phyloP scores from a whole-genome alignment of 805 yeast species.

The Saturnispora gosingensis region DNA sequence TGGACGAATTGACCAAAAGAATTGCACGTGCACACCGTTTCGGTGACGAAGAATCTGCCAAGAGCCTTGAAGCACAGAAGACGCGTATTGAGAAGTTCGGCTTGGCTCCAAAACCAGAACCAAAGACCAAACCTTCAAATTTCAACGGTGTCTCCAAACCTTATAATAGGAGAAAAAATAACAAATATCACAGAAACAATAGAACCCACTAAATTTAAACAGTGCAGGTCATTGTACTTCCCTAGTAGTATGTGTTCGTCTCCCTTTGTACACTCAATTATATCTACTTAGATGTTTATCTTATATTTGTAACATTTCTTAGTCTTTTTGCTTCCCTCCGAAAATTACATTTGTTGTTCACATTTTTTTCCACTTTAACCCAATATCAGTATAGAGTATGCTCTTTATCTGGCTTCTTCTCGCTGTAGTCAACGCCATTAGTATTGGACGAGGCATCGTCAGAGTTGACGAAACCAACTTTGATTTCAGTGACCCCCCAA shows the following conservation, averaged over 20 bases:
- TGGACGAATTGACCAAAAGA: conserved; percentile 58
- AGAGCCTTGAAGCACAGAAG: conserved; percentile 51
- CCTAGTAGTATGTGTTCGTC: background rate
- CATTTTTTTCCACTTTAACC: background rate
- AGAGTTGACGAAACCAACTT: conserved; percentile 14
- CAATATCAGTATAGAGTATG: background rate
- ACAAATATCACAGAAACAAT: conserved; percentile 2
- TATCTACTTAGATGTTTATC: background rate
- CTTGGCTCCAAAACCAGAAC: conserved; percentile 34
- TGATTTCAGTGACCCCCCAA: background rate
- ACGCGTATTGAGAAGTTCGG: conserved; percentile 80
- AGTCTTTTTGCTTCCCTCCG: background rate
- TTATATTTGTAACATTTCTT: background rate
- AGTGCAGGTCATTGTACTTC: background rate
- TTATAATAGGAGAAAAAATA: background rate
- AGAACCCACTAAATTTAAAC: background rate
- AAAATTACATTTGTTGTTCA: background rate
- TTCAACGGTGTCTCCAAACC: conserved; percentile 1
- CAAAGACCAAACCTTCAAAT: background rate
- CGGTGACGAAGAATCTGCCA: conserved; percentile 47
- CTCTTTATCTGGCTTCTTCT: conserved; percentile 1
- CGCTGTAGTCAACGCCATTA: conserved; percentile 5
- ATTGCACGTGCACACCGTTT: conserved; percentile 70
- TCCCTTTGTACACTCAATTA: background rate
- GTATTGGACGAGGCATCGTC: conserved; percentile 11